Evolutionary conservation across 768 basidiomycete species (phyloP).

Genomic region (Tylopilus rubrobrunneus): DNA sequence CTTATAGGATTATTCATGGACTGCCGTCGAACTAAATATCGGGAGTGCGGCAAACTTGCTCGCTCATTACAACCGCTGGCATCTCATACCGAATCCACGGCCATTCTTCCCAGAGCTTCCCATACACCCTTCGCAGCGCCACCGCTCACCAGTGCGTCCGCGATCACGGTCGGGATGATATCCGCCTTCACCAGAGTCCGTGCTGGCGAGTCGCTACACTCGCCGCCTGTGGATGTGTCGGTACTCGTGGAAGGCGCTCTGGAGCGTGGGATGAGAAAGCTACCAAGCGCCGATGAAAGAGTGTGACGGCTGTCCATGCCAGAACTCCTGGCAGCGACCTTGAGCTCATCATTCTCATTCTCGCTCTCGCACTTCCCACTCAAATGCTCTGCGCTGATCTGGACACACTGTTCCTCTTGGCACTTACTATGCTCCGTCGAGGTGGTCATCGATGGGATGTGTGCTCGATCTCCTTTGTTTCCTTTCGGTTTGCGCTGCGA

Average conservation of each 20-base stretch:
- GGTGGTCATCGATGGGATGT: neutral
- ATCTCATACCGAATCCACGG: constrained; percentile 12
- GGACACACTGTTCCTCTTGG: neutral
- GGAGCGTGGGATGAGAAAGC: constrained; percentile 13
- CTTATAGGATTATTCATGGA: neutral
- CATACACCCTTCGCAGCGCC: constrained; percentile 4
- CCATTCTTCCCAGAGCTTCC: constrained; percentile 28
- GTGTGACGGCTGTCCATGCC: neutral
- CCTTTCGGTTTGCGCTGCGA: constrained; percentile 10
- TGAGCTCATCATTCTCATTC: constrained; percentile 4
- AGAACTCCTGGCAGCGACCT: neutral
- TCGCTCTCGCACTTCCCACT: neutral
- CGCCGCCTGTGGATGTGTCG: constrained; percentile 6
- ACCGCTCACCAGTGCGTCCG: neutral
- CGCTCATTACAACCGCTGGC: neutral
- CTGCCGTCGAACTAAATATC: neutral
- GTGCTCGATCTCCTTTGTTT: neutral
- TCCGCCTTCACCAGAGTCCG: neutral
- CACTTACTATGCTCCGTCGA: neutral
- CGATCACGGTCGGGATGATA: neutral
- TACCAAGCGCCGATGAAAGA: constrained; percentile 7
- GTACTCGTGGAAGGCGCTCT: constrained; percentile 24
- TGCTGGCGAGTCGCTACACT: neutral
- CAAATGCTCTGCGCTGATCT: neutral
- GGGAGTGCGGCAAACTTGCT: neutral